Evolutionary conservation across 495 filamentous ascomycete species (phyloP), one percentile per base, ranked within the genome.

Genomic region (Annulohypoxylon nitens): DNA sequence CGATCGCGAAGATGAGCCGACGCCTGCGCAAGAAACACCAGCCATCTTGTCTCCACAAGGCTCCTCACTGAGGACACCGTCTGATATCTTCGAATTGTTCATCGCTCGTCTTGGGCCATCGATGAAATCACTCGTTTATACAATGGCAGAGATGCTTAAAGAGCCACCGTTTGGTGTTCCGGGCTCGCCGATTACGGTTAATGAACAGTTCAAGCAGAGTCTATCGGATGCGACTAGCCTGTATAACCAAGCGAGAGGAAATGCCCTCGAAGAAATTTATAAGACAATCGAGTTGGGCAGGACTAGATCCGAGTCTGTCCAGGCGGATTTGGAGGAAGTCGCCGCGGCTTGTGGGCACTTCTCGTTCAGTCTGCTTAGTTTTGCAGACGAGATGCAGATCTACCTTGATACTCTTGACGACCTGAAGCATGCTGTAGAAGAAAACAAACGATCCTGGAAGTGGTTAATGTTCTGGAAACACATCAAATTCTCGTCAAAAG

Each of bases 261-360:
- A 91, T 59, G 93, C 95, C 0, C 85, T 99, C 2, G 86, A 88
- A 60, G 83, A 89, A 58, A 84, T 99, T 12, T 98, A 98, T 80
- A 90, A 89, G 67, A 89, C 85, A 47, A 91, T 93, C 62, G 90
- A 93, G 61, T 82, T 93, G 23, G 87, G 88, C 43, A 88, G 87
- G 62, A 81, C 89, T 4, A 85, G 88, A 34, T 87, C 88, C 2
- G 83, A 92, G 36, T 90, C 90, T 45, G 84, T 93, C n/a, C 92
- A 95, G 68, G 96, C 96, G 5, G 96, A 97, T 76, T 92, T 97
- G 57, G 96, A 99, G 78, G 96, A 99, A 80, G 94, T 98, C 8
- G 93, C 94, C 34, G 96, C 96, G 4, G 95, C 93, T 50, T 99
- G 96, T 75, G 95, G 95, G 2, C 93, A 98, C 77, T 99, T 98